These are phyloP conservation scores for Prunus mume DNA, from an alignment of 306 rosid genomes.

Conservation along the genomic window DNA sequence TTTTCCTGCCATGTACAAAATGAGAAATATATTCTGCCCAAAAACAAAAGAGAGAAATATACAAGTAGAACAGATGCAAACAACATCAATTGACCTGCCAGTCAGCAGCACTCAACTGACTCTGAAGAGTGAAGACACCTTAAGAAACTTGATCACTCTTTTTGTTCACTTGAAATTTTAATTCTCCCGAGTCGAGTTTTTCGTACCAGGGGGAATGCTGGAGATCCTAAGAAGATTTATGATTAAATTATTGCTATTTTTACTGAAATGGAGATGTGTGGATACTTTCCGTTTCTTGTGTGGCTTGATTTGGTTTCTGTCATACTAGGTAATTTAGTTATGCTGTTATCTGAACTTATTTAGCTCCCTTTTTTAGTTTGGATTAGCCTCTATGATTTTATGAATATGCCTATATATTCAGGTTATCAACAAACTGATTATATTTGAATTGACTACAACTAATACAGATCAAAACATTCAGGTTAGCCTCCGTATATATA, in stretches of 20 bases:
- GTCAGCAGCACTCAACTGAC: no score
- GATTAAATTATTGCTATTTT: neutral
- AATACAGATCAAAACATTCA: neutral
- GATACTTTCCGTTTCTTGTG: neutral
- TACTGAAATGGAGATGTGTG: neutral
- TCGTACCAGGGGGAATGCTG: neutral
- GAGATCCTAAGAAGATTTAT: neutral
- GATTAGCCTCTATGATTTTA: neutral
- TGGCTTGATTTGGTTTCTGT: neutral
- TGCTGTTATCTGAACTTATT: neutral
- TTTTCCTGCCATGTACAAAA: no score
- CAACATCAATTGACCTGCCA: neutral
- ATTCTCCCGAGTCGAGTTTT: neutral
- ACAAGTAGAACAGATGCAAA: neutral
- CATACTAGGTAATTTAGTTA: neutral
- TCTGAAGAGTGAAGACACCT: no score
- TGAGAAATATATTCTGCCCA: no score
- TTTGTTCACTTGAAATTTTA: neutral
- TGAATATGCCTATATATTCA: neutral
- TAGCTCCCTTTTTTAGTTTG: neutral
- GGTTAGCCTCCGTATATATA: neutral
- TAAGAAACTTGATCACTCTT: neutral
- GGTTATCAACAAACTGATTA: neutral
- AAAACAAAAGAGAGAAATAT: neutral
- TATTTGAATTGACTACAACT: neutral